These are phyloP conservation scores for Lactifluus echinatus DNA, from an alignment of 768 basidiomycete species.

Conservation along the genomic window DNA sequence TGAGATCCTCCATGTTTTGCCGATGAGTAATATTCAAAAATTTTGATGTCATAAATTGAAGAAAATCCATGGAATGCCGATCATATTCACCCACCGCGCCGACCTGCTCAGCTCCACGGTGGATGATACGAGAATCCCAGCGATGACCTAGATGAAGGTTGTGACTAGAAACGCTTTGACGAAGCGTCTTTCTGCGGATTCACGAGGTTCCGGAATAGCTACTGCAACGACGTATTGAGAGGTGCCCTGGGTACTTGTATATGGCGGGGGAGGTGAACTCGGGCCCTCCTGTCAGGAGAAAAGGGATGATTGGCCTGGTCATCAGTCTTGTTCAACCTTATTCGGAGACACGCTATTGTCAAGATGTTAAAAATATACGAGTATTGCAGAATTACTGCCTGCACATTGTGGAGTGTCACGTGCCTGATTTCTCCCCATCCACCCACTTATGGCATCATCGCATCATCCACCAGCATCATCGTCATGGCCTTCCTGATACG, in stretches of 20 bases:
- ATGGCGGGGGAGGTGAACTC: conserved; percentile 7
- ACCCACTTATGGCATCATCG: too few species aligned
- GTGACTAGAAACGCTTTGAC: conserved; percentile 25
- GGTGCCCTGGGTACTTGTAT: conserved; percentile 1
- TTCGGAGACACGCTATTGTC: background rate
- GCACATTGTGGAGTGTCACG: too few species aligned
- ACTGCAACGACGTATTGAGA: background rate
- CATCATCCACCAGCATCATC: too few species aligned
- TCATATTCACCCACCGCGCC: conserved; percentile 5
- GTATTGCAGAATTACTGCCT: background rate
- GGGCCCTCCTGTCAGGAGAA: background rate
- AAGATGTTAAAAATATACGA: background rate
- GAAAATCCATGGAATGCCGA: conserved; percentile 15
- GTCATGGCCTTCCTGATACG: too few species aligned
- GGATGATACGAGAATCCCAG: conserved; percentile 13
- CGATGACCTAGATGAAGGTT: conserved; percentile 22
- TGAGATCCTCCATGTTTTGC: too few species aligned
- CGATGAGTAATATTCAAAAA: background rate
- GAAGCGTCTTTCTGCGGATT: conserved; percentile 21
- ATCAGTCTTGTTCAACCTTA: background rate
- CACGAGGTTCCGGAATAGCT: background rate
- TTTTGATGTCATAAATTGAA: background rate
- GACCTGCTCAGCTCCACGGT: background rate
- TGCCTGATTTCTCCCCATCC: too few species aligned
- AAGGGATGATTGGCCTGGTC: background rate